phyloP scores from a whole-genome alignment of 495 filamentous ascomycete species.

The Alectoria sarmentosa region DNA sequence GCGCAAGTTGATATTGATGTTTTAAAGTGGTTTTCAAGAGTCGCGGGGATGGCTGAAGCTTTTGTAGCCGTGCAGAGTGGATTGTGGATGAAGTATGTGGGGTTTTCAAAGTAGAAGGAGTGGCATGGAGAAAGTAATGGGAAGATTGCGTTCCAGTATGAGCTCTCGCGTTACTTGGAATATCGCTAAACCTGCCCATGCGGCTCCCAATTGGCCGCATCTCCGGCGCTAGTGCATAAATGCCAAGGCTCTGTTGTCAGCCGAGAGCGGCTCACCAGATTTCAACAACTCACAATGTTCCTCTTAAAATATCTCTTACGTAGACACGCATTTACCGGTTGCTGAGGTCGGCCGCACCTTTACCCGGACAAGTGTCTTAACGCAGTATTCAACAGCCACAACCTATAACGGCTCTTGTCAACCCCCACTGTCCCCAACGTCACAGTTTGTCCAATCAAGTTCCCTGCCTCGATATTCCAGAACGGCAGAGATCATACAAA shows the following conservation, averaged over 20 bases:
- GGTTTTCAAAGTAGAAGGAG: not conserved
- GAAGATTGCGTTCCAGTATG: slow-evolving; percentile 9
- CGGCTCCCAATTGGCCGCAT: slow-evolving; percentile 2
- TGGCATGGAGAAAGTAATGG: slow-evolving; percentile 4
- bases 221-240: slow-evolving; percentile 6
- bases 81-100: slow-evolving; percentile 11
- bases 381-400: not conserved
- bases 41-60: not conserved
- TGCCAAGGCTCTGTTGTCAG: slow-evolving; percentile 7
- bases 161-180: slow-evolving; percentile 17
- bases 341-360: too few species aligned
- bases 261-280: slow-evolving; percentile 5
- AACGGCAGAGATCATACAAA: not conserved
- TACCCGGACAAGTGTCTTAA: not conserved
- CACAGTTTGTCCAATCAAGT: not conserved
- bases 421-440: not conserved
- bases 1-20: slow-evolving; percentile 16
- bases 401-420: not conserved
- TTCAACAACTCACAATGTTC: too few species aligned
- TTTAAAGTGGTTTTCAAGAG: not conserved
- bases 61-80: slow-evolving; percentile 12
- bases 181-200: slow-evolving; percentile 14
- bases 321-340: not conserved
- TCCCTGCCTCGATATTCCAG: not conserved
- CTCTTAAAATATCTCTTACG: not conserved